Evolutionary conservation across 441 rosid species (phyloP), one percentile per base, ranked within the genome.

Genomic region (Pelargonium hybrid): DNA sequence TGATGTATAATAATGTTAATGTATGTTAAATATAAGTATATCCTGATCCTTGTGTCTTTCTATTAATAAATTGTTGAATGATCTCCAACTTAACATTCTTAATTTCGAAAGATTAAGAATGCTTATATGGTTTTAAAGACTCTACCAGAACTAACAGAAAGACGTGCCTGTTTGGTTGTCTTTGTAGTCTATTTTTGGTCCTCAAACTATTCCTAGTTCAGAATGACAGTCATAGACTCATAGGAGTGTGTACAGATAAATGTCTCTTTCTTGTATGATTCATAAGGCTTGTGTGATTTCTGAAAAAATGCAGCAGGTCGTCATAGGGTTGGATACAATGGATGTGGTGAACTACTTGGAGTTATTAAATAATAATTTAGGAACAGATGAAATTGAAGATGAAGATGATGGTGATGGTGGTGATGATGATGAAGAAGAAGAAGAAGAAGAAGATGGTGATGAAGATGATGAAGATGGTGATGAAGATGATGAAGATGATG

Each of bases 331-430:
- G 77, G 96, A 94, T 83, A 81, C 92, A 10, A 73, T 67, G 77
- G 97, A 88, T 79, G 81, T 94, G 91, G 73, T 91, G 61, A 78
- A 79, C 76, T 96, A 86, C 74, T 82, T 93, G 84, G 96, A 90
- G 76, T 20, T 81, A 77, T 73, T 79, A 67, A 88, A 86, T 76
- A 78, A 82, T 77, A 93, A 85, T 74, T 89, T 83, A 79, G 96
- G 89, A 68, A 81, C 84, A 15, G 91, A 88, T 64, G 96, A 85
- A 71, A 77, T 86, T 18, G 95, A 86, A 26, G 95, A 80, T 76
- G 91, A 83, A 69, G 84, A 82, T 70, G 73, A 83, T 73, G 93
- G 82, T 78, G 78, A 71, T 74, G 92, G 85, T 67, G 86, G 84
- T 57, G 94, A 77, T 0, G 84, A 69, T 0, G 79, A 76, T 31